phyloP scores from a whole-genome alignment of 169 alveolate genomes.

The Eimeria praecox region DNA sequence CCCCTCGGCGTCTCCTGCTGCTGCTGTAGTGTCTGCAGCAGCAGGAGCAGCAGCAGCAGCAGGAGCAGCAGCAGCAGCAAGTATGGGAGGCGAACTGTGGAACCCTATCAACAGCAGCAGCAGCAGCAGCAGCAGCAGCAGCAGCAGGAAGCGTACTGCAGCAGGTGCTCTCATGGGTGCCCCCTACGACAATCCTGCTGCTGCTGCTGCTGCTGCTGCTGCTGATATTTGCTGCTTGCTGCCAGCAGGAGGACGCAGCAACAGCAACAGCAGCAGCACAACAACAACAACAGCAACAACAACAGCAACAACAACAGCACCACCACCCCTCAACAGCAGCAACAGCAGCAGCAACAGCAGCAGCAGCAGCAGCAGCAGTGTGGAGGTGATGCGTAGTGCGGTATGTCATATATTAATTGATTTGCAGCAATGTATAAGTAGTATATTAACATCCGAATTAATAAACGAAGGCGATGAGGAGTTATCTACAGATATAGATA shows the following conservation, averaged over 20 bases:
- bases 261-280: slow-evolving; percentile 19
- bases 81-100: not conserved
- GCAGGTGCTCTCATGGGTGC: too few species aligned
- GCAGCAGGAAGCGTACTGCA: slow-evolving; percentile 19
- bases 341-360: slow-evolving; percentile 26
- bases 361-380: slow-evolving; percentile 44
- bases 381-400: slow-evolving; percentile 77
- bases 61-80: not conserved
- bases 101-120: too few species aligned
- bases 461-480: not conserved
- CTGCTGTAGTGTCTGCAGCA: slow-evolving; percentile 25
- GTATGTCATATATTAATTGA: slow-evolving; percentile 58
- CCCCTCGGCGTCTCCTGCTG: slow-evolving; percentile 63
- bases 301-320: not conserved
- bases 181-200: too few species aligned
- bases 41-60: slow-evolving; percentile 63
- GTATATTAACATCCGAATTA: not conserved
- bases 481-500: slow-evolving; percentile 18
- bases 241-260: not conserved
- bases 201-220: too few species aligned
- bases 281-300: slow-evolving; percentile 14
- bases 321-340: slow-evolving; percentile 3
- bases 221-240: too few species aligned
- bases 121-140: slow-evolving; percentile 7
- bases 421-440: slow-evolving; percentile 48